These are phyloP conservation scores for Brasenia schreberi DNA, from an alignment of 164 flowering plant genomes.

Conservation along the genomic window DNA sequence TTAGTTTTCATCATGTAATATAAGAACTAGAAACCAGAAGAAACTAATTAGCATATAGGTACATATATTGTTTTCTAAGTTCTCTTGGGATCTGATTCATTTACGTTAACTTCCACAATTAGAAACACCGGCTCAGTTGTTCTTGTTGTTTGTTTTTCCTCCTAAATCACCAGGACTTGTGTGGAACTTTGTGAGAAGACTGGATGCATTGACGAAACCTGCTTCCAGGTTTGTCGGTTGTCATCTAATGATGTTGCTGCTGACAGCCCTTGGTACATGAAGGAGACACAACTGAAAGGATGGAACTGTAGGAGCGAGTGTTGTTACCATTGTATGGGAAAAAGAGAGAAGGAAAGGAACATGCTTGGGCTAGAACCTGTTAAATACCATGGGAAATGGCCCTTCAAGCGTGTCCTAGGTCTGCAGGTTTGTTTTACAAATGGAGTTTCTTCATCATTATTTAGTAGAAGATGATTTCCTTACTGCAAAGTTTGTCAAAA, in stretches of 20 bases:
- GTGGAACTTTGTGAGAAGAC: slow-evolving; percentile 61
- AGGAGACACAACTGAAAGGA: slow-evolving; percentile 84
- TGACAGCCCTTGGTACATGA: slow-evolving; percentile 74
- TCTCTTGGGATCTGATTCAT: background rate
- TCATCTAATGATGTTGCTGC: slow-evolving; percentile 52
- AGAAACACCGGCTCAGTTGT: background rate
- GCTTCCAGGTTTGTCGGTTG: slow-evolving; percentile 69
- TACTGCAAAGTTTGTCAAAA: background rate
- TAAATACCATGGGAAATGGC: slow-evolving; percentile 95
- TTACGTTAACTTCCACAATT: background rate
- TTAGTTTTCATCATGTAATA: too few species aligned
- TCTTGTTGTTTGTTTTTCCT: background rate
- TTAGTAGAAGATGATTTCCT: background rate
- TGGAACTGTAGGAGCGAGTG: slow-evolving; percentile 92
- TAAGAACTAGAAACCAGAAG: background rate
- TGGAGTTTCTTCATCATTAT: background rate
- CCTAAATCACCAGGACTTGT: slow-evolving; percentile 41
- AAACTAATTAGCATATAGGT: background rate
- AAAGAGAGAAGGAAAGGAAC: slow-evolving; percentile 53
- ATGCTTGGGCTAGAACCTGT: slow-evolving; percentile 43
- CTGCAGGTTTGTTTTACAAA: slow-evolving; percentile 45
- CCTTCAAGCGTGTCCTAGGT: slow-evolving; percentile 63
- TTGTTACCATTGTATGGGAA: slow-evolving; percentile 73
- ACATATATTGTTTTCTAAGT: background rate
- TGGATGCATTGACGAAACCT: slow-evolving; percentile 64